Evolutionary conservation across 2,329 filamentous ascomycete species (phyloP).

Genomic region (Ceratocystis albifundus): DNA sequence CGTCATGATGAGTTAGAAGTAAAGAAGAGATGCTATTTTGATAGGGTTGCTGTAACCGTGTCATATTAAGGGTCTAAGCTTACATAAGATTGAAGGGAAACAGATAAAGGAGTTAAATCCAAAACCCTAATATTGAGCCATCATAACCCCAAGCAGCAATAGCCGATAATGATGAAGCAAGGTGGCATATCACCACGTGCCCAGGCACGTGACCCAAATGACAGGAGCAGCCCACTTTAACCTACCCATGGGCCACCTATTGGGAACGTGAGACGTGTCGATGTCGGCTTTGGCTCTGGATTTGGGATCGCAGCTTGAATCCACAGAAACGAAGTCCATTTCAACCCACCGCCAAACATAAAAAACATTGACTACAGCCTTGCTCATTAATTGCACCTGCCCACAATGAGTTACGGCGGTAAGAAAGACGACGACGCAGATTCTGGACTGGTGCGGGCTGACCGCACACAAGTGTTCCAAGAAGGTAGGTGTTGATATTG

Average conservation of each 20-base stretch:
- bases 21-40: background rate
- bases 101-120: no score
- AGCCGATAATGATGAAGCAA: background rate
- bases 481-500: constrained; percentile 56
- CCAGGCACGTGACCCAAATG: constrained; percentile 2
- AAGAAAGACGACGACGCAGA: constrained; percentile 99
- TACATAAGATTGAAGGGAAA: background rate
- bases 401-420: constrained; percentile 84
- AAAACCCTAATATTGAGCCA: background rate
- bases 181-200: constrained; percentile 2
- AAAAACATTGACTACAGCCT: constrained; percentile 13
- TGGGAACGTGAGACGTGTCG: constrained; percentile 23
- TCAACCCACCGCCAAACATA: constrained; percentile 8
- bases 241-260: background rate
- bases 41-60: background rate
- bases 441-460: constrained; percentile 86
- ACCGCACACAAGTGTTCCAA: constrained; percentile 95
- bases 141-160: background rate
- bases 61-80: background rate
- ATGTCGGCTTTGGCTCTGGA: constrained; percentile 15
- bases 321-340: constrained; percentile 12
- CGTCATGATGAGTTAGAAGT: no score
- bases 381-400: constrained; percentile 29
- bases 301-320: constrained; percentile 18
- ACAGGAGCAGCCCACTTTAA: constrained; percentile 3